A percentile compares a stretch with the other conserved stretches of the same genome.
phyloP scores from a whole-genome alignment of 2,329 filamentous ascomycete species.

The Diplodia intermedia region DNA sequence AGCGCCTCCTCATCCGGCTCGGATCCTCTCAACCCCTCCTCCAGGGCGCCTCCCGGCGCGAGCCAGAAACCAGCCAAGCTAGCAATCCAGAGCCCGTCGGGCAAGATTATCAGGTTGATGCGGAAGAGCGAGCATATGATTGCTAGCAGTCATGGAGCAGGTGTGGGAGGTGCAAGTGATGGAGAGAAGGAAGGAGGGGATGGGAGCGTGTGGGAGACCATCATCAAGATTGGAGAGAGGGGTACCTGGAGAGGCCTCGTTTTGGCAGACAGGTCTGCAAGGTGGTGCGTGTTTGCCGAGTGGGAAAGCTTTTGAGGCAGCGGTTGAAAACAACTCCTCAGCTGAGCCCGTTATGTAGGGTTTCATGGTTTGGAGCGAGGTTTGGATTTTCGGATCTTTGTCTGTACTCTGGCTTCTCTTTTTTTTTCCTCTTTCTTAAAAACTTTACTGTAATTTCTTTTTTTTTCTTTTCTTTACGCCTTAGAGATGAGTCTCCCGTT shows the following conservation, averaged over 20 bases:
- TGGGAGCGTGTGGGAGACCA: constrained; percentile 84
- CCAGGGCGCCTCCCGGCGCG: constrained; percentile 58
- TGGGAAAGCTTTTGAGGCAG: constrained; percentile 69
- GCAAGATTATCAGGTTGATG: constrained; percentile 90
- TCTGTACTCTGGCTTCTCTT: not conserved
- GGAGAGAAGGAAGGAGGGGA: constrained; percentile 66
- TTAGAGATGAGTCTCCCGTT: constrained; percentile 18
- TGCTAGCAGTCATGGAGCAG: constrained; percentile 37
- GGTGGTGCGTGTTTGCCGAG: constrained; percentile 93
- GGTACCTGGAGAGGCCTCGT: constrained; percentile 84
- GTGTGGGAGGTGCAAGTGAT: constrained; percentile 35
- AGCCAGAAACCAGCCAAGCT: constrained; percentile 84
- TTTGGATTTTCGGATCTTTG: not conserved
- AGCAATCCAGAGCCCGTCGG: constrained; percentile 90
- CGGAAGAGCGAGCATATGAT: constrained; percentile 75
- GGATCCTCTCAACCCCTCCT: not conserved
- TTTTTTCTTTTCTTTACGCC: constrained; percentile 1
- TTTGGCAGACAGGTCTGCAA: constrained; percentile 79
- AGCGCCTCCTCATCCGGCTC: constrained; percentile 50
- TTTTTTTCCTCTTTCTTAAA: not conserved
- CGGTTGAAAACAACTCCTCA: not conserved
- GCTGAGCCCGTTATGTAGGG: not conserved
- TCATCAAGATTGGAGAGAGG: constrained; percentile 85
- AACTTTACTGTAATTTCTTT: constrained; percentile 12
- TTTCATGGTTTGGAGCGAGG: not conserved